Evolutionary conservation across 2,329 filamentous ascomycete species (phyloP), one percentile per base, ranked within the genome.

Genomic region (Aspergillaceae sp.): DNA sequence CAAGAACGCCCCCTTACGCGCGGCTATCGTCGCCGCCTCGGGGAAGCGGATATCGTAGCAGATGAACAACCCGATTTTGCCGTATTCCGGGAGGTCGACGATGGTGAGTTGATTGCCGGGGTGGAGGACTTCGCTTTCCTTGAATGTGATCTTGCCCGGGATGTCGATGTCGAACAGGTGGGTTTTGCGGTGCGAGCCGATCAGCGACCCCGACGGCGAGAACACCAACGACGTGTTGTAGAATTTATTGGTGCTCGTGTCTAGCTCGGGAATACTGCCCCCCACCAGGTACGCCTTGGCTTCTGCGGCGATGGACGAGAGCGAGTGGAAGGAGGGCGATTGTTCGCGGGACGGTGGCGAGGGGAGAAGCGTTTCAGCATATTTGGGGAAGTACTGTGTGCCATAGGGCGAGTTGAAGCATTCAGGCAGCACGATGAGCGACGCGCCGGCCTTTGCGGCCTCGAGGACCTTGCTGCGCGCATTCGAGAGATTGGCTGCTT

Each of bases 391-490:
- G 75, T 84, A 90, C 61, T 88, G 77, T 55, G 83, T 89, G 55
- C 92, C 92, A 69, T 98, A 98, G 6, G 92, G 92, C 37, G 87
- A 94, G 74, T 98, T 98, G 81, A 98, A 98, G 76, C 92, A 98
- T 73, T 98, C 92, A 33, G 92, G 92, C 11, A 98, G 79, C 32
- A 97, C 88, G 54, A 97, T 83, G 49, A 98, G 82, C 47, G 86
- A 82, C 49, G 91, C 88, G 55, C 91, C 91, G 3, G 73, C 73
- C 28, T 73, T 67, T 27, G 88, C 84, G 4, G 92, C 91, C 65
- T 88, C 83, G 51, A 88, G 78, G 48, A 97, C 89, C 64, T 92
- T 90, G 38, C 77, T 75, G 47, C 86, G 84, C 8, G 92, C 91
- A 64, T 84, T 84, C 26, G 76, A 64, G 52, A 98, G 87, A 70